Evolutionary conservation across 169 alveolate species (phyloP), one percentile per base, ranked within the genome.

Genomic region (Sarcocystis neurona): DNA sequence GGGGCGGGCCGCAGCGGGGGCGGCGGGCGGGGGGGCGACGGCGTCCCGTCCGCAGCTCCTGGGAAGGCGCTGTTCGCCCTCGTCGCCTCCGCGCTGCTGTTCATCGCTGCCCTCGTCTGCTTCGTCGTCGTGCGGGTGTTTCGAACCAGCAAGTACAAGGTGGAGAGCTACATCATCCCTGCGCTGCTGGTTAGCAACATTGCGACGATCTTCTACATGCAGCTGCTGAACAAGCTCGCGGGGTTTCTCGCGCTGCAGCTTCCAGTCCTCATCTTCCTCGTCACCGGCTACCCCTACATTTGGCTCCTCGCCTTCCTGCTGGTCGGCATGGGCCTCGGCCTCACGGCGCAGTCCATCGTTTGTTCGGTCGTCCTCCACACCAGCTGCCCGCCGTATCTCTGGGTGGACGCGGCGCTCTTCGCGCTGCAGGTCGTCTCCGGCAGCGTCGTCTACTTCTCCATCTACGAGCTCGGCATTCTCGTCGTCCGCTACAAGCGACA

Each of bases 201-300:
- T 72, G 75, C 91, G 30, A 86, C 84, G 58, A 79, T 89, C 23
- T 85, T 92, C 77, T 63, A 89, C 6, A 46, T 92, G 80, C 90
- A 91, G 20, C 84, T 90, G 44, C 70, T 88, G 44, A 88, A 86
- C 70, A 87, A 90, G 79, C 60, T 87, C 4, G 90, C 90, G 68
- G 90, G 90, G 86, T 85, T 92, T 8, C 77, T 92, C 37, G 87
- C 90, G 68, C 79, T 90, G 90, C 94, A 90, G 84, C 90, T 92
- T 53, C 84, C 88, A 23, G 87, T 88, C 77, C 91, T 90, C 53
- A 58, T 90, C 20, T 92, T 92, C 60, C 84, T 92, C 4, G 46
- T 92, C 72, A 92, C 95, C n/a, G 95, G 95, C 15, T 92, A 90
- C 70, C 88, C 94, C 18, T 92, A 87, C 44, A 85, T 85, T 50